A percentile compares a stretch with the other conserved stretches of the same genome.
Evolutionary conservation across 1,139 yeast species (phyloP).

Genomic region (Zygoascus sp.): DNA sequence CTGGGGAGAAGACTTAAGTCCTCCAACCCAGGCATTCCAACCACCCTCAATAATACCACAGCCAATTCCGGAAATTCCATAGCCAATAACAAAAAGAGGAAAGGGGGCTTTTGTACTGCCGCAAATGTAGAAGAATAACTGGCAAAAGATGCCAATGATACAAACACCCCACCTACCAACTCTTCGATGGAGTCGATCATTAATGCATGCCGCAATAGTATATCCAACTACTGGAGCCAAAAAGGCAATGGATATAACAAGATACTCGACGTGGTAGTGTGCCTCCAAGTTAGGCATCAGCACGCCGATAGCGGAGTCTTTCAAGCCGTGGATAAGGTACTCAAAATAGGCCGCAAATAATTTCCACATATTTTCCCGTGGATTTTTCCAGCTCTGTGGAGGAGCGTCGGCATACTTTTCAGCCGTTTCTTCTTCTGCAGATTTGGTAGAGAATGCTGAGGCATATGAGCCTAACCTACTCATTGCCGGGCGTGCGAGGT

Average conservation of each 20-base stretch:
- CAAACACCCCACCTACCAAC: conserved; percentile 42
- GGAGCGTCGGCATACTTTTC: conserved; percentile 4
- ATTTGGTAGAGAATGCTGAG: neutral
- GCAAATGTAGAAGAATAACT: conserved; percentile 40
- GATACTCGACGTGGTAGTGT: conserved; percentile 25
- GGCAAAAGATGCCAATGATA: conserved; percentile 37
- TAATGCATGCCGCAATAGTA: conserved; percentile 35
- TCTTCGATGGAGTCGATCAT: conserved; percentile 37
- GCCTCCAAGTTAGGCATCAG: conserved; percentile 21
- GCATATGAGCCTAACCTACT: conserved; percentile 1
- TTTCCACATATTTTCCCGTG: conserved; percentile 27
- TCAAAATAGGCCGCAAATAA: conserved; percentile 21
- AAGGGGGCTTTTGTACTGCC: conserved; percentile 40
- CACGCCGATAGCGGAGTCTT: conserved; percentile 22
- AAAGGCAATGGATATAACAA: conserved; percentile 28
- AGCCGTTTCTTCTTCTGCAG: neutral
- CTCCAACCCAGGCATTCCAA: conserved; percentile 52
- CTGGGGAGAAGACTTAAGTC: conserved; percentile 45
- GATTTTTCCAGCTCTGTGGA: conserved; percentile 14
- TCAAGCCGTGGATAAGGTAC: conserved; percentile 22
- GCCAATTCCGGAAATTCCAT: conserved; percentile 58
- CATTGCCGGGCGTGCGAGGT: neutral
- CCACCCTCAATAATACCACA: conserved; percentile 52
- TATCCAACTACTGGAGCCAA: conserved; percentile 34
- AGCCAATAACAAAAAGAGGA: conserved; percentile 45